Evolutionary conservation across 2,329 filamentous ascomycete genomes (phyloP).

Genomic region (Huntiella decipiens): DNA sequence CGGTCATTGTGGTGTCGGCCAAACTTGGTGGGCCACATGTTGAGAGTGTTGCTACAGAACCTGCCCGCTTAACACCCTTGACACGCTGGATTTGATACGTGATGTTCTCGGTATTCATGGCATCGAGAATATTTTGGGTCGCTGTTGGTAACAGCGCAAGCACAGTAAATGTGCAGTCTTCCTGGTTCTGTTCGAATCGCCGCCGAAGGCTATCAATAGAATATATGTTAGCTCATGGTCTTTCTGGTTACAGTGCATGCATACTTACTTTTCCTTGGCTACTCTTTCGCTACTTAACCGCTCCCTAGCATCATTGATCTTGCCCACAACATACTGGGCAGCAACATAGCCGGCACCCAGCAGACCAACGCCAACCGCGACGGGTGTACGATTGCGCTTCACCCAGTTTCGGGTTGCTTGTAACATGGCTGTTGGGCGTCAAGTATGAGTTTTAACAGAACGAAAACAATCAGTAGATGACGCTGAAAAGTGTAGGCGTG

Average conservation of each 20-base stretch:
- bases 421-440: constrained; percentile 28
- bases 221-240: not conserved
- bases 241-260: not conserved
- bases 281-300: constrained; percentile 93
- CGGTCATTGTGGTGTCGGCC: constrained; percentile 53
- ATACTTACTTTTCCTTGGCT: constrained; percentile 80
- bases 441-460: too few relatives aligned
- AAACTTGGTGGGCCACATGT: constrained; percentile 40
- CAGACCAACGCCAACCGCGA: constrained; percentile 74
- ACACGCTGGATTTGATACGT: constrained; percentile 89
- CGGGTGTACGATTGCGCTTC: constrained; percentile 71
- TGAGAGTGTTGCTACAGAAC: constrained; percentile 35
- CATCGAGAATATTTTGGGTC: constrained; percentile 71
- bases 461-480: too few relatives aligned
- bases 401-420: constrained; percentile 74
- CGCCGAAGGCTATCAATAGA: constrained; percentile 53
- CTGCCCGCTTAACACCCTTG: constrained; percentile 45
- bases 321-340: constrained; percentile 78
- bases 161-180: constrained; percentile 95
- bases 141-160: constrained; percentile 87
- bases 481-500: too few relatives aligned
- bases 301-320: constrained; percentile 83
- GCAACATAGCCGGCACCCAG: constrained; percentile 80
- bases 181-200: constrained; percentile 96
- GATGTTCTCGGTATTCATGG: constrained; percentile 79